Base-by-base conservation (phyloP, 768 basidiomycete species). In the Psilocybe azurescens region DNA sequence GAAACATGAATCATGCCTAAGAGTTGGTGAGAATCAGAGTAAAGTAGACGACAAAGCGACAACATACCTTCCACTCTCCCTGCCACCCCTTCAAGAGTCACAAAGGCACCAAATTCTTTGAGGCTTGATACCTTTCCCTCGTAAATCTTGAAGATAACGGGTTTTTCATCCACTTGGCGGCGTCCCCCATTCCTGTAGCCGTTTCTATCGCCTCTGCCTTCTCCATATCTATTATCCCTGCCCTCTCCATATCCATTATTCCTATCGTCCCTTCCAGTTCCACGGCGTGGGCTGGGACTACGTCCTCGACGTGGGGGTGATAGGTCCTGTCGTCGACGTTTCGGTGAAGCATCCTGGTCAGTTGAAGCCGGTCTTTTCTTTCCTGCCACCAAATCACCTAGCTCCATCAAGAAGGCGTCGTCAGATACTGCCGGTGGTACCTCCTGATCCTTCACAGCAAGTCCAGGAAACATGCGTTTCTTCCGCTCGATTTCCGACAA, bases 1-100 rank as follows among this genome's bases (percentile, higher is more conserved):
- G 96, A 97, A 66, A 99, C 89, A 74, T 99, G 97, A 24, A 99
- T 93, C 89, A 99, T 88, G n/a, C 97, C 97, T 98, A 60, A 16
- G 11, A 13, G 6, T 5, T n/a, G 41, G 14, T 44, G 5, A 63
- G 38, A 3, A 47, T 11, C 20, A 28, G 30, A 39, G 30, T 5
- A 51, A 16, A 44, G 48, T 32, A 24, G 49, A 16, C 24, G 24
- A 32, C 13, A 62, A 18, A 61, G 20, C 44, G 53, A n/a, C 24
- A 14, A 18, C 52, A 46, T 77, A 95, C 97, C 97, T 83, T 99
- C 97, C 8, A 85, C 89, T 29, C 95, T 81, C 10, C 95, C 95
- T 13, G 79, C 77, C 51, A 99, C 78, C 30, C 97, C 97, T 64
- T 99, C 96, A 5, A 99, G 75, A 33, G 85, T 84, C 44, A 97